phyloP scores from a whole-genome alignment of 495 filamentous ascomycete species.

The Penicillium atrosanguineum region DNA sequence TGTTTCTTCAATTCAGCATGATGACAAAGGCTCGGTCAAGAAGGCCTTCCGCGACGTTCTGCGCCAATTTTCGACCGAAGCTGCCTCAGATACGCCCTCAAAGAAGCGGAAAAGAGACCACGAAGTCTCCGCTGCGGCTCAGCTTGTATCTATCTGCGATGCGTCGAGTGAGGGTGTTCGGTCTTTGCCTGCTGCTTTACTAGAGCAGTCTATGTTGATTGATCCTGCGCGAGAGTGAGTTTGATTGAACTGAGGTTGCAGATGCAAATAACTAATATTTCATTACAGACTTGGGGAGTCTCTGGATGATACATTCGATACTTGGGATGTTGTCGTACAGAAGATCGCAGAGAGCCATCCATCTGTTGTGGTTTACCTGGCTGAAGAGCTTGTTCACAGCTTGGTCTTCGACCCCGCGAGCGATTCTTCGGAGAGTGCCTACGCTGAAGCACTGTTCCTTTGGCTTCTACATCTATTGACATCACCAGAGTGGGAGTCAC shows the following conservation, averaged over 20 bases:
- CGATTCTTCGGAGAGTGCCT: conserved; percentile 19
- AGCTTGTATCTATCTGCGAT: conserved; percentile 32
- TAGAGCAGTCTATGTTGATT: conserved; percentile 30
- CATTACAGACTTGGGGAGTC: conserved; percentile 31
- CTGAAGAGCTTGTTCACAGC: conserved; percentile 36
- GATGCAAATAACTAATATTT: conserved; percentile 6
- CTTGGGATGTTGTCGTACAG: conserved; percentile 38
- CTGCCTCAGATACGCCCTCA: conserved; percentile 14
- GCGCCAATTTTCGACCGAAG: conserved; percentile 12
- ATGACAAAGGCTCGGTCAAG: conserved; percentile 16
- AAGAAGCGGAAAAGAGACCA: conserved; percentile 37
- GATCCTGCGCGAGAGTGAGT: conserved; percentile 34
- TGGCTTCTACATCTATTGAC: conserved; percentile 43
- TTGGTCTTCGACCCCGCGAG: conserved; percentile 23
- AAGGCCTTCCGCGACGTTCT: conserved; percentile 19
- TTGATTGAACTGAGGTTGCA: neutral
- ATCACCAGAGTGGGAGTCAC: conserved; percentile 32
- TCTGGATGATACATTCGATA: conserved; percentile 26
- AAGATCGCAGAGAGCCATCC: conserved; percentile 28
- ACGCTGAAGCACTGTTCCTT: conserved; percentile 32
- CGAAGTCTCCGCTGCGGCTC: conserved; percentile 21
- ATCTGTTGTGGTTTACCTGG: conserved; percentile 32
- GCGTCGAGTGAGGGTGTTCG: conserved; percentile 13
- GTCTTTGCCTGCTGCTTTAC: conserved; percentile 26
- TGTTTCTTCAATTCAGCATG: conserved; percentile 4